Conservation (phyloP, 371 early-diverging fungal genomes). For the Zychaea mexicana region DNA sequence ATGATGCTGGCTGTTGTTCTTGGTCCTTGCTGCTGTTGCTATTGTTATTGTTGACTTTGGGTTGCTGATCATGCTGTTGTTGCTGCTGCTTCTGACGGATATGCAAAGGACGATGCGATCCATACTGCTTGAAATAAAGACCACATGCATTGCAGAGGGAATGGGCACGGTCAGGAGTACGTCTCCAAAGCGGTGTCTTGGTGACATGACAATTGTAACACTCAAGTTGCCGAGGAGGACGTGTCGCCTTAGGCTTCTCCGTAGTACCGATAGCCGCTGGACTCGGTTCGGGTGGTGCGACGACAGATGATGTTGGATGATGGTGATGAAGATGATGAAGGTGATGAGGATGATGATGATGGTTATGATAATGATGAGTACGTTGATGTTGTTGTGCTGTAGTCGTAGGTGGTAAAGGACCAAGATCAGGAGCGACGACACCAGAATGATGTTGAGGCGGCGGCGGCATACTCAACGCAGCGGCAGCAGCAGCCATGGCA, state of each 20-base stretch:
- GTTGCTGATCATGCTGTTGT: slow-evolving; percentile 10
- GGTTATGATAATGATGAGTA: no score
- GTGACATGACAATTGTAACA: slow-evolving; percentile 85
- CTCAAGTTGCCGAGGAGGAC: slow-evolving; percentile 63
- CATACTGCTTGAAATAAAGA: slow-evolving; percentile 77
- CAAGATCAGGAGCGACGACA: no score
- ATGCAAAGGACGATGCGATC: slow-evolving; percentile 69
- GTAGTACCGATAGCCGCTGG: not conserved
- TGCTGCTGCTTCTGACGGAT: slow-evolving; percentile 58
- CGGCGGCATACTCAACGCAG: not conserved
- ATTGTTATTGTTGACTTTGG: not conserved
- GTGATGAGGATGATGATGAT: no score
- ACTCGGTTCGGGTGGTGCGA: slow-evolving; percentile 5
- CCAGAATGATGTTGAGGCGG: not conserved
- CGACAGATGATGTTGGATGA: not conserved
- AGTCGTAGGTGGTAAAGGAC: no score
- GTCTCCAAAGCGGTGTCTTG: slow-evolving; percentile 83
- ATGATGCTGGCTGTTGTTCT: not conserved
- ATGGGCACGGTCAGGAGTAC: slow-evolving; percentile 77
- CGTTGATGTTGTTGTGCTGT: no score
- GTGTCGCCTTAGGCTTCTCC: slow-evolving; percentile 6
- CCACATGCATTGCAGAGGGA: slow-evolving; percentile 88
- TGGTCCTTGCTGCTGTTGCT: not conserved
- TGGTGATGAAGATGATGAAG: no score
- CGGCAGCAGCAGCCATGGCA: slow-evolving; percentile 8